Evolutionary conservation across 805 yeast species (phyloP), one percentile per base, ranked within the genome.

Genomic region (Wickerhamomyces sydowiorum): DNA sequence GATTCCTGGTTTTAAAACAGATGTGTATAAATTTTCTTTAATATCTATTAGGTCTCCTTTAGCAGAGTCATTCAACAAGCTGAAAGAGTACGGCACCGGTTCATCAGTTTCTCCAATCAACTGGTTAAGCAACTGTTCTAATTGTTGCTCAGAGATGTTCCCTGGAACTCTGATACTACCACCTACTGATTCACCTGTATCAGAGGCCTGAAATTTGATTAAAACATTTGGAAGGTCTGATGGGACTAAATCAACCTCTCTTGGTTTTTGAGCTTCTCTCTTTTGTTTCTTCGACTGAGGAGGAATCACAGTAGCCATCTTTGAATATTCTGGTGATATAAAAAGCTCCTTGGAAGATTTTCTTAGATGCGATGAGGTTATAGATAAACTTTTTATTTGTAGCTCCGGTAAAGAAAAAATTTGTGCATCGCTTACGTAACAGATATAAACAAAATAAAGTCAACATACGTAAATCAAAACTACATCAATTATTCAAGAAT

Each of bases 161-260:
- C 96, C 97, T 4, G 98, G 99, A 7, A 93, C 96, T 59, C 97
- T 76, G 37, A 90, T 66, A 13, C 87, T 80, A 5, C 91, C 87
- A 9, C 96, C 96, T 19, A 85, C 73, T 3, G 78, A 65, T 47
- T 86, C 95, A 39, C 96, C 97, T 7, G 96, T 80, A 55, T 90
- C 98, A 10, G 95, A 79, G 2, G 98, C 96, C 61, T 88, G 91
- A 62, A 91, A 89, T 60, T 81, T 84, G 44, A 91, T 79, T 40
- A 89, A 73, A 21, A 91, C 96, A 67, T 88, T 80, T 20, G 97
- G 96, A 19, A 90, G 64, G 56, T 87, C 91, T 1, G 60, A 69
- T 2, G 97, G 96, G 15, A 84, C 66, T 10, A 85, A 61, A 39
- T 78, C 82, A 22, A 85, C 82, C 39, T 85, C 91, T 42, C 82